Evolutionary conservation across 108 stramenopile species (phyloP).

Genomic region (Skeletonema menzelii): DNA sequence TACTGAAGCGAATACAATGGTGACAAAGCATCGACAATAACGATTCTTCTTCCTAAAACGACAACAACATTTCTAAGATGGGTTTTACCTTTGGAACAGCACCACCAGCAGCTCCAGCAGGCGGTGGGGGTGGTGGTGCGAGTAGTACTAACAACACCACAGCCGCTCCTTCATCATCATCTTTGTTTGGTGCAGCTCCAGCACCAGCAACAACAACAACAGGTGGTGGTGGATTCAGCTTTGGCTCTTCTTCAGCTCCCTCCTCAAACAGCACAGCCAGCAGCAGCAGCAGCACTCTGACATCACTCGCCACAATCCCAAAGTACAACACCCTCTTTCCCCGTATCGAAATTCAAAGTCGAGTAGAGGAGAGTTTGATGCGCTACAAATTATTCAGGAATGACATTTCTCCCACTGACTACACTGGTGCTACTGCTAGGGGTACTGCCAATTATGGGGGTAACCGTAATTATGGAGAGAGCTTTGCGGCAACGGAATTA

Average conservation of each 20-base stretch:
- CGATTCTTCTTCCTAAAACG: too few relatives aligned
- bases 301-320: conserved; percentile 26
- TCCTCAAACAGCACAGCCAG: conserved; percentile 23
- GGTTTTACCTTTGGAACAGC: conserved; percentile 18
- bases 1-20: too few relatives aligned
- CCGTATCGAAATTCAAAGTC: conserved; percentile 12
- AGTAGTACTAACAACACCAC: too few relatives aligned
- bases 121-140: neutral
- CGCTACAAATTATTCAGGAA: neutral
- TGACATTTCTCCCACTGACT: too few relatives aligned
- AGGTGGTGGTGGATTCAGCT: neutral
- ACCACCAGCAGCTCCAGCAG: neutral
- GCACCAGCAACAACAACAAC: neutral
- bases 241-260: too few relatives aligned
- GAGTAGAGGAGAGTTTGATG: neutral
- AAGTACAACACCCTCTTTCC: conserved; percentile 45
- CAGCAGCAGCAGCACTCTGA: neutral
- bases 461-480: neutral
- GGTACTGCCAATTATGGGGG: neutral
- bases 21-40: too few relatives aligned
- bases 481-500: conserved; percentile 10
- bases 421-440: too few relatives aligned
- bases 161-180: conserved; percentile 9
- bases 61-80: neutral
- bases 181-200: conserved; percentile 21